Base-by-base conservation (phyloP, 176 grass and related monocot species). In the Dactylis glomerata region DNA sequence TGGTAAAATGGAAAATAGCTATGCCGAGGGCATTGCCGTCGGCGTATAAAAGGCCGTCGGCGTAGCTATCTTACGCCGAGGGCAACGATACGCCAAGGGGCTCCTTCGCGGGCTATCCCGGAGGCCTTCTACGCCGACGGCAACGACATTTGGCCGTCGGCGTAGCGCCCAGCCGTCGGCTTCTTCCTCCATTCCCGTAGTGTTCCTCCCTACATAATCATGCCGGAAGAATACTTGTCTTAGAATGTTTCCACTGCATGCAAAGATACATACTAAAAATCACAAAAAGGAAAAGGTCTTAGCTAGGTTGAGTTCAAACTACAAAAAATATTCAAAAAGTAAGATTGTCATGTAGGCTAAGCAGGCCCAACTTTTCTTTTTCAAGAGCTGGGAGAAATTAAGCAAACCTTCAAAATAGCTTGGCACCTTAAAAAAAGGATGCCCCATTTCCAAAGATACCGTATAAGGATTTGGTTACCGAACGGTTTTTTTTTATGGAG, bases 211-310 rank as follows among this genome's bases (percentile, higher is more conserved):
- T 55, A 66, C 20, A 11, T 68, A 83, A 89, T 86, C 75, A 81
- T 92, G 82, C 45, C 34, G 3, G 34, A 59, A 78, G 72, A 82
- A 78, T 82, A 78, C 40, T 34, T 82, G 71, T 86, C 73, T 83
- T 90, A 87, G 57, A 66, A 90, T 90, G 80, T 75, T 40, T 31
- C 79, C 80, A 28, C 19, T 1, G 13, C 68, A 72, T 75, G 67
- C 57, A 75, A 49, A 74, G 23, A 8, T 27, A 24, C 69, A 73
- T 46, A 24, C 14, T 47, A 82, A 32, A 23, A 41, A 68, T 15
- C 56, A 57, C 58, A 75, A 75, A 70, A n/a, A 31, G 23, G 44
- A 68, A 61, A 12, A 80, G 56, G 45, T 58, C 26, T 82, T 75
- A 33, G 13, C 15, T 15, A 54, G 17, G 30, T 40, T 44, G 49